Conservation (phyloP, 306 rosid species). For the Citrullus amarus region DNA sequence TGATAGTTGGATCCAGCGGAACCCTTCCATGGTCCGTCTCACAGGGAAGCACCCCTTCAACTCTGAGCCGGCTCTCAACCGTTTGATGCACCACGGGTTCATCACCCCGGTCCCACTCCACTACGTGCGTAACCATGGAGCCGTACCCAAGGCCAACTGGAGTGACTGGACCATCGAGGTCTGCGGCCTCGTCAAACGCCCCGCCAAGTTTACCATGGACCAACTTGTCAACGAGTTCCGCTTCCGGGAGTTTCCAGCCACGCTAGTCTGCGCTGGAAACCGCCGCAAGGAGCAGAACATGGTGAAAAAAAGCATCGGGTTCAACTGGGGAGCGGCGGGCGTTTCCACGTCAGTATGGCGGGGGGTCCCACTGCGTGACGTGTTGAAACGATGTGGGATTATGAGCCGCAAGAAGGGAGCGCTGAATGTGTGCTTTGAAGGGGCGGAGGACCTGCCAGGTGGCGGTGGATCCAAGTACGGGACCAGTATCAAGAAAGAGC, state of each 20-base stretch:
- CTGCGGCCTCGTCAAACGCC: conserved; percentile 50
- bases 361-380: conserved; percentile 35
- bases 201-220: conserved; percentile 43
- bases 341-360: conserved; percentile 68
- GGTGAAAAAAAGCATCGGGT: conserved; percentile 61
- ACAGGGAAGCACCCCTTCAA: background rate
- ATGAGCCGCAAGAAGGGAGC: conserved; percentile 30
- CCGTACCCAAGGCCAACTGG: background rate
- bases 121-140: background rate
- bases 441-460: conserved; percentile 67
- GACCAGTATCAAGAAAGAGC: conserved; percentile 44
- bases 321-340: conserved; percentile 74
- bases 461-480: conserved; percentile 83
- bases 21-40: background rate
- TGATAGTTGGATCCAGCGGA: background rate
- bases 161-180: conserved; percentile 47
- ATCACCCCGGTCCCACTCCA: background rate
- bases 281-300: conserved; percentile 73
- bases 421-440: conserved; percentile 72
- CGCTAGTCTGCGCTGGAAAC: conserved; percentile 68
- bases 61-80: background rate
- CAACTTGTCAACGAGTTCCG: conserved; percentile 41
- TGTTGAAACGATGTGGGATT: conserved; percentile 52
- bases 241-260: conserved; percentile 37
- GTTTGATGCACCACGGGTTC: background rate